Evolutionary conservation across 1,284 basidiomycete species (phyloP).

Genomic region (Microbotryomycetes sp.): DNA sequence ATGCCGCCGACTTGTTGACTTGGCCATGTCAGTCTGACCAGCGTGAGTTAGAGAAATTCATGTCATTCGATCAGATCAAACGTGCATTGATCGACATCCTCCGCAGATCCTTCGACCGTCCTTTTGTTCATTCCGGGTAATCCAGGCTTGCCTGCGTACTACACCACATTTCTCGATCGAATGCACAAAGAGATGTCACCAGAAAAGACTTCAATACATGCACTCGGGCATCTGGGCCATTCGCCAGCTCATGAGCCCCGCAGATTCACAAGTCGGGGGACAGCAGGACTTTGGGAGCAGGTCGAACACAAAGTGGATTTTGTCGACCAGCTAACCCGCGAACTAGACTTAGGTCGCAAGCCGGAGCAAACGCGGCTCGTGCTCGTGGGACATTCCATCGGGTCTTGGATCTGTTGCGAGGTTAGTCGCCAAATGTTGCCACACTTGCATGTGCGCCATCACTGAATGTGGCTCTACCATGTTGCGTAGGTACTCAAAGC

Average conservation of each 20-base stretch:
- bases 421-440: not conserved
- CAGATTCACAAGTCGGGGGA: slow-evolving; percentile 6
- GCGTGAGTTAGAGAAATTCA: too few relatives aligned
- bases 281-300: slow-evolving; percentile 21
- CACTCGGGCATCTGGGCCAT: slow-evolving; percentile 27
- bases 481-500: slow-evolving; percentile 1
- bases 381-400: slow-evolving; percentile 31
- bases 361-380: slow-evolving; percentile 11
- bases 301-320: slow-evolving; percentile 29
- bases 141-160: slow-evolving; percentile 26
- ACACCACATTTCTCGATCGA: slow-evolving; percentile 13
- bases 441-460: not conserved
- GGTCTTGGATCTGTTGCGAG: slow-evolving; percentile 22
- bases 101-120: slow-evolving; percentile 2
- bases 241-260: slow-evolving; percentile 1
- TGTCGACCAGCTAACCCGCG: slow-evolving; percentile 15
- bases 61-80: too few relatives aligned
- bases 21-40: not conserved
- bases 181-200: slow-evolving; percentile 3
- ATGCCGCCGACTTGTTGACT: slow-evolving; percentile 7
- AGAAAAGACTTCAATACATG: slow-evolving; percentile 16
- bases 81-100: too few relatives aligned
- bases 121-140: slow-evolving; percentile 29
- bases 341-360: not conserved
- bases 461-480: not conserved